phyloP scores from a whole-genome alignment of 371 early-diverging fungal genomes.

The Sporodiniella umbellata region DNA sequence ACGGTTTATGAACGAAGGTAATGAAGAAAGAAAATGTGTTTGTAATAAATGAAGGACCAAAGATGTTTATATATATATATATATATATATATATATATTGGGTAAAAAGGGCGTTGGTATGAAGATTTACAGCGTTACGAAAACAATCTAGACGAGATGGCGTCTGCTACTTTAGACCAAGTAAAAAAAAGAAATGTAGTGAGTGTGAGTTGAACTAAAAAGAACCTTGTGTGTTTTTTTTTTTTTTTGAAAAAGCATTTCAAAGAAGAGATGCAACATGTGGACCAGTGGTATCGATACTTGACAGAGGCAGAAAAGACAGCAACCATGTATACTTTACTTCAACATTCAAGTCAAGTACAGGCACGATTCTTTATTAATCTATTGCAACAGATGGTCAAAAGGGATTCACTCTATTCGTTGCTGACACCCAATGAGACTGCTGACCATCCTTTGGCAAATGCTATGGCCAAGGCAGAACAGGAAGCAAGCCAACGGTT shows the following conservation, averaged over 20 bases:
- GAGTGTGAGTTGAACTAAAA: conserved; percentile 1
- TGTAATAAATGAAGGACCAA: no score
- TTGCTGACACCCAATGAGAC: conserved; percentile 60
- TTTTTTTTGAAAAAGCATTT: no score
- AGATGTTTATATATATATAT: not conserved
- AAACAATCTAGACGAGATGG: conserved; percentile 91
- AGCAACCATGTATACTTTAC: conserved; percentile 81
- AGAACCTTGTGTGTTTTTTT: no score
- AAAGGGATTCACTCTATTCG: conserved; percentile 66
- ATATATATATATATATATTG: conserved; percentile 6
- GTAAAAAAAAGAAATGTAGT: conserved; percentile 11
- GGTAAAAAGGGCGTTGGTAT: conserved; percentile 56
- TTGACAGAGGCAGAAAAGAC: conserved; percentile 88
- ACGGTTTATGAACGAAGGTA: conserved; percentile 19
- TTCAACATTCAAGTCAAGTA: conserved; percentile 85
- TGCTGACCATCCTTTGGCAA: conserved; percentile 58
- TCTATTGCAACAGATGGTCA: conserved; percentile 84
- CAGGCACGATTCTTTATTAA: conserved; percentile 90
- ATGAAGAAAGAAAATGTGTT: not conserved
- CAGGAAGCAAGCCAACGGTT: conserved; percentile 58
- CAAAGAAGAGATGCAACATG: conserved; percentile 86
- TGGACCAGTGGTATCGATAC: conserved; percentile 92
- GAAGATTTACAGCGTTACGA: conserved; percentile 90
- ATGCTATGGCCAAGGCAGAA: conserved; percentile 61
- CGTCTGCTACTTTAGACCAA: conserved; percentile 81